Conservation (phyloP, 768 basidiomycete genomes). For the Mycena haematopus region DNA sequence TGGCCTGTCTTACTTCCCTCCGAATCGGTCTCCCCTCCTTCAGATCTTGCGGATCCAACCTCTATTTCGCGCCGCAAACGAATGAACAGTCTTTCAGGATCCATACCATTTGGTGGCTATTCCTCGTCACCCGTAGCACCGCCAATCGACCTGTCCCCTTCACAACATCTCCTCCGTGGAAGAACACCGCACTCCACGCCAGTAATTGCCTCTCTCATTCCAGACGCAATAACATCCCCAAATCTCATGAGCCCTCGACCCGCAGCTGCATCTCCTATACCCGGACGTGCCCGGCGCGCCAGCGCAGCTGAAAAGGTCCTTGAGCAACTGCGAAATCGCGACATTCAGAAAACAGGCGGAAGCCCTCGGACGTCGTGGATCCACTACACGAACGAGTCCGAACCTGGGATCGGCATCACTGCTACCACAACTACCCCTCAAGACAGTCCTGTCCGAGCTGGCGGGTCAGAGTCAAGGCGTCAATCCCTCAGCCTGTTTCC, state of each 20-base stretch:
- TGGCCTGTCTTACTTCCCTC: constrained; percentile 77
- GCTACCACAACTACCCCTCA: constrained; percentile 26
- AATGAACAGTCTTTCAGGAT: constrained; percentile 45
- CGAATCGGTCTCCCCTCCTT: constrained; percentile 38
- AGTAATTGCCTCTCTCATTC: constrained; percentile 34
- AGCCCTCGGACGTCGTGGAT: constrained; percentile 51
- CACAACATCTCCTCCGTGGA: constrained; percentile 34
- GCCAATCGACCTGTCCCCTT: constrained; percentile 29
- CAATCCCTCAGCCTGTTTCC: constrained; percentile 46
- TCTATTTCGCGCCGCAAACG: constrained; percentile 42
- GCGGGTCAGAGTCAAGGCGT: constrained; percentile 44
- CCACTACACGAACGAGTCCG: constrained; percentile 46
- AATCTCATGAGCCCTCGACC: constrained; percentile 24
- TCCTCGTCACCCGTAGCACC: constrained; percentile 30
- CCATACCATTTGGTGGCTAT: constrained; percentile 36
- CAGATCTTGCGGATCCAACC: constrained; percentile 28
- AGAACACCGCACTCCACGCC: constrained; percentile 38
- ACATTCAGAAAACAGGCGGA: constrained; percentile 53
- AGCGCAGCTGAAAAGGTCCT: constrained; percentile 76
- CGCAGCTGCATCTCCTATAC: constrained; percentile 25
- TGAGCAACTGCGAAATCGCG: constrained; percentile 65
- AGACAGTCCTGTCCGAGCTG: constrained; percentile 20
- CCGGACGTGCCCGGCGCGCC: constrained; percentile 51
- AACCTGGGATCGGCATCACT: constrained; percentile 25
- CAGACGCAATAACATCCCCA: constrained; percentile 28